Conservation (phyloP, 208 protist genomes). For the Angomonas ambiguus region DNA sequence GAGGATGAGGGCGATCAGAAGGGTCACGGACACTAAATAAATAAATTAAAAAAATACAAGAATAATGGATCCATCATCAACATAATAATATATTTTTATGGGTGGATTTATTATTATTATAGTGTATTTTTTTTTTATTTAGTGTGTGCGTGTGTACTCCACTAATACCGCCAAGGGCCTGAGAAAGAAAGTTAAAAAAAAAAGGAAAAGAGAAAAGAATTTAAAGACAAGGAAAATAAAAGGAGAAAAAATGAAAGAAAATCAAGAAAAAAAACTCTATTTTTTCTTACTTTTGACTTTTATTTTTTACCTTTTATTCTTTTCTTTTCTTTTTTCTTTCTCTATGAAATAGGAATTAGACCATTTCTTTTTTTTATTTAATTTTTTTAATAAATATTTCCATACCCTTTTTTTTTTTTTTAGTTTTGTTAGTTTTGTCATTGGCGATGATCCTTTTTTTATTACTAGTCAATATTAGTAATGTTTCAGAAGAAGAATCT, state of each 20-base stretch:
- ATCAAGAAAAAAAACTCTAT: not conserved
- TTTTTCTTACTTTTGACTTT: not conserved
- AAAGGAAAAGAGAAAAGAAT: constrained; percentile 9
- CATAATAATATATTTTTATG: too few species aligned
- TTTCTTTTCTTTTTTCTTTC: constrained; percentile 16
- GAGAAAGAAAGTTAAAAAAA: constrained; percentile 7
- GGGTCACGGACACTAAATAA: constrained; percentile 6
- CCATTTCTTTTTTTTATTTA: too few species aligned
- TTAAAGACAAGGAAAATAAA: constrained; percentile 8
- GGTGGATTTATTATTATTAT: not conserved
- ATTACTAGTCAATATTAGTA: too few species aligned
- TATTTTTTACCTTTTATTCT: too few species aligned
- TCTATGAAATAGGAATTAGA: too few species aligned
- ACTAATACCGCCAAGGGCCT: not conserved
- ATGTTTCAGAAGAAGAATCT: too few species aligned
- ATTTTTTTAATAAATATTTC: too few species aligned
- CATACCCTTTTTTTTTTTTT: constrained; percentile 9
- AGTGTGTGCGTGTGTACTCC: constrained; percentile 7
- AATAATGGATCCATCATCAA: too few species aligned
- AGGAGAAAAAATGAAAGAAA: constrained; percentile 11
- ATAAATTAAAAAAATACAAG: not conserved
- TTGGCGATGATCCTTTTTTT: too few species aligned
- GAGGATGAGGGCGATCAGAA: constrained; percentile 8
- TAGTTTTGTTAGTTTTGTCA: too few species aligned
- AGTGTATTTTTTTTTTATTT: not conserved